A percentile compares a stretch with the other conserved stretches of the same genome.
phyloP scores from a whole-genome alignment of 768 basidiomycete species.

The Mycena rebaudengoi region DNA sequence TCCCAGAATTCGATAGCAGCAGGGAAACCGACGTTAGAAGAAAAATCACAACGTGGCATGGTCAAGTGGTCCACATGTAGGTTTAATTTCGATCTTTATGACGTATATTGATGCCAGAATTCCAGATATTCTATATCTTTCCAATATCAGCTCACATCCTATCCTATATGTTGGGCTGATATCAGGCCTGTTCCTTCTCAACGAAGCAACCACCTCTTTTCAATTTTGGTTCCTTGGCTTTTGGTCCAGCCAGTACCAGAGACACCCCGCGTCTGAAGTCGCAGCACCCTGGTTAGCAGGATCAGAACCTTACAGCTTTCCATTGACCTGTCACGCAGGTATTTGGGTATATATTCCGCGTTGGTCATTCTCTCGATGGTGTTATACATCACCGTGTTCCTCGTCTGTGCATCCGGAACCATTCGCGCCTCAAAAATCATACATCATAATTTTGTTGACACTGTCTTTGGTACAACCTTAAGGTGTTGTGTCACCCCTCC shows the following conservation, averaged over 20 bases:
- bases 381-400: constrained; percentile 35
- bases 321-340: constrained; percentile 34
- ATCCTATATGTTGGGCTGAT: constrained; percentile 39
- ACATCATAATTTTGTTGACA: constrained; percentile 44
- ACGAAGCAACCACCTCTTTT: constrained; percentile 29
- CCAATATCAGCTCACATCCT: constrained; percentile 38
- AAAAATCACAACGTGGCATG: constrained; percentile 10
- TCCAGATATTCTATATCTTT: constrained; percentile 41
- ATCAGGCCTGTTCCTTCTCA: constrained; percentile 30
- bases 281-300: constrained; percentile 40
- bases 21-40: constrained; percentile 11
- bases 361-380: constrained; percentile 32
- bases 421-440: constrained; percentile 34
- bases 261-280: constrained; percentile 42
- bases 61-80: constrained; percentile 39
- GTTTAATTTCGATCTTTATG: constrained; percentile 13
- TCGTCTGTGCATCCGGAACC: constrained; percentile 42
- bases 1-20: background rate
- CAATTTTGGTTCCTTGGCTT: constrained; percentile 56
- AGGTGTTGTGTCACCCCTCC: background rate
- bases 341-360: constrained; percentile 44
- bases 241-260: constrained; percentile 54
- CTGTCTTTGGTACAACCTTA: constrained; percentile 52
- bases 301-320: background rate
- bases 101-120: constrained; percentile 18